Evolutionary conservation across 805 yeast species (phyloP).

Genomic region (Tetrapisispora nanseiensis): DNA sequence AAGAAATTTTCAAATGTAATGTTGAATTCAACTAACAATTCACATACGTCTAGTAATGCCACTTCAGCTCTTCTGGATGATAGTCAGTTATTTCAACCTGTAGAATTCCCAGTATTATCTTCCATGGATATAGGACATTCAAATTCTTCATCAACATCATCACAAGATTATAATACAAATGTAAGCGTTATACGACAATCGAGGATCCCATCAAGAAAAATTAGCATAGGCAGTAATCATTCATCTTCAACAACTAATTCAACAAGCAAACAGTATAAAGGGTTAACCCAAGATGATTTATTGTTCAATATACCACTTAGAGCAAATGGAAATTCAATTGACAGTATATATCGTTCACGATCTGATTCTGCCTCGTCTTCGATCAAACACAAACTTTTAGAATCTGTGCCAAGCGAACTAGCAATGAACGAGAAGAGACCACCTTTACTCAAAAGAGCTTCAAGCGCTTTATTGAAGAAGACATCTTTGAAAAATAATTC

Average conservation of each 20-base stretch:
- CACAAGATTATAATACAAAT: background rate
- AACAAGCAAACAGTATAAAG: background rate
- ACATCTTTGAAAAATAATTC: slow-evolving; percentile 13
- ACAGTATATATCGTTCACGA: background rate
- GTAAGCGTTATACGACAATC: background rate
- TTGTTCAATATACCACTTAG: background rate
- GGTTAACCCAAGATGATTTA: background rate
- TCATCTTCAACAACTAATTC: background rate
- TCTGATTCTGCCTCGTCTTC: slow-evolving; percentile 8
- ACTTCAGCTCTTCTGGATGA: background rate
- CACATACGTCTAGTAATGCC: background rate
- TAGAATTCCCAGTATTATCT: background rate
- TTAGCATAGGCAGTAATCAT: slow-evolving; percentile 1
- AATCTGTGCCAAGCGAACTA: background rate
- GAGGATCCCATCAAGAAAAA: background rate
- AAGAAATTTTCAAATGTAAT: slow-evolving; percentile 15
- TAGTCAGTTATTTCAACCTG: background rate
- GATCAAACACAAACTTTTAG: background rate
- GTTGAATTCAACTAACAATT: slow-evolving; percentile 4
- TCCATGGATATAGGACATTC: background rate
- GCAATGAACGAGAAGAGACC: slow-evolving; percentile 8
- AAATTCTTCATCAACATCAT: background rate
- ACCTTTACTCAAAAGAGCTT: slow-evolving; percentile 26
- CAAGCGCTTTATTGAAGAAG: slow-evolving; percentile 24
- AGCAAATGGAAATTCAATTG: background rate